These are phyloP conservation scores for Ophiognomonia clavigignenti-juglandacearum DNA, from an alignment of 2,329 filamentous ascomycete species.

Conservation along the genomic window DNA sequence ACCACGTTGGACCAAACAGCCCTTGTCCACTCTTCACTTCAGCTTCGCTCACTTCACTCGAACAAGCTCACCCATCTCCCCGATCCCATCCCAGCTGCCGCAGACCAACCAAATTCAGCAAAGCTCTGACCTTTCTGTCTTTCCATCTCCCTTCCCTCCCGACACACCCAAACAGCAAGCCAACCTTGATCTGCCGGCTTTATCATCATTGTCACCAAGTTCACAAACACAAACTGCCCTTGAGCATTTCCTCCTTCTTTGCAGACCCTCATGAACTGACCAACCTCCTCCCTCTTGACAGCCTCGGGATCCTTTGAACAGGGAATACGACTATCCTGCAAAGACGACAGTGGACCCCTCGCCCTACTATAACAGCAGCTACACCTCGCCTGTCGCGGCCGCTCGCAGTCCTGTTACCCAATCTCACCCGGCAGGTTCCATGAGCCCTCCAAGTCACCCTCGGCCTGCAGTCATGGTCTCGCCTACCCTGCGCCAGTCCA, in stretches of 20 bases:
- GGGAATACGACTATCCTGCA: conserved; percentile 39
- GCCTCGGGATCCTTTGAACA: conserved; percentile 38
- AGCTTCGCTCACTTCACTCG: neutral
- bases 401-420: conserved; percentile 47
- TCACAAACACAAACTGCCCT: neutral
- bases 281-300: conserved; percentile 24
- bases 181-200: conserved; percentile 7
- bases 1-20: conserved; percentile 7
- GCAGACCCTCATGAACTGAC: conserved; percentile 18
- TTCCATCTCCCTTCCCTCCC: conserved; percentile 19
- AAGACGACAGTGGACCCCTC: conserved; percentile 35
- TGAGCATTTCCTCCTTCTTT: conserved; percentile 15
- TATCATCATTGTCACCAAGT: conserved; percentile 13
- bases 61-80: too few species aligned
- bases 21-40: conserved; percentile 1
- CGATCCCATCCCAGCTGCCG: neutral
- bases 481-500: conserved; percentile 41
- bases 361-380: conserved; percentile 45
- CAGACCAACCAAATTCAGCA: neutral
- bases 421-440: conserved; percentile 35
- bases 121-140: neutral
- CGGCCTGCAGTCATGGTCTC: conserved; percentile 38
- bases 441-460: conserved; percentile 36
- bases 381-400: conserved; percentile 43
- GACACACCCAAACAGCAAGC: conserved; percentile 15